Evolutionary conservation across 2,329 filamentous ascomycete genomes (phyloP), one percentile per base, ranked within the genome.

Genomic region (Colletotrichum sidae): DNA sequence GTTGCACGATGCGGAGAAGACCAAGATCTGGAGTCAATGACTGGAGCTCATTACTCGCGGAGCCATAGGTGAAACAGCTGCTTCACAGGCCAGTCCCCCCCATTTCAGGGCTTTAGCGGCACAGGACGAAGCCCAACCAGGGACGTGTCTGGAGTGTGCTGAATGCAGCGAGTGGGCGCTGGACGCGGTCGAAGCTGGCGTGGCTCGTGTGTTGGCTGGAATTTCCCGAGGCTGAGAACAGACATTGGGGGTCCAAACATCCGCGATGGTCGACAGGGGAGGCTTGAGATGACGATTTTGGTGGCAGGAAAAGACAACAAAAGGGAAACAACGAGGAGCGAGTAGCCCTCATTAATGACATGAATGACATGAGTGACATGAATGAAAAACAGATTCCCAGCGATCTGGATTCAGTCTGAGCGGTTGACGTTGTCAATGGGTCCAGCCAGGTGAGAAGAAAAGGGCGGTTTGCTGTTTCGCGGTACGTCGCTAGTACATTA

Each of bases 111-210:
- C 25, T 25, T 25, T 33, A 39, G n/a, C 37, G 33, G 44, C 38
- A 55, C 55, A 61, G 33, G 17, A 50, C 42, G 15, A 47, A 39
- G 39, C 62, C 62, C 62, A 58, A 46, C 56, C 52, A 39, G 33
- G 10, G 17, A 49, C 42, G 35, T 41, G 52, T 56, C 62, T 62
- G 52, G 25, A 47, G 46, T 52, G 37, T 56, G 58, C 62, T 58
- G 62, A 60, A 65, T 65, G 62, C 62, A 47, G 62, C 46, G 58
- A 42, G 47, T 51, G 25, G 47, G 35, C 44, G 62, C 62, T 62
- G 51, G 58, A 42, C 58, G 62, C 62, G 58, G 62, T 42, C 46
- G 33, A 62, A 49, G 25, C n/a, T 65, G 7, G 47, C 37, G 52
- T 65, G 62, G 52, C 62, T 65, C 54, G 25, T 34, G 35, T 17